A percentile compares a stretch with the other conserved stretches of the same genome.
Conservation (phyloP, 257 asterid genomes). For the Solanum acaule region DNA sequence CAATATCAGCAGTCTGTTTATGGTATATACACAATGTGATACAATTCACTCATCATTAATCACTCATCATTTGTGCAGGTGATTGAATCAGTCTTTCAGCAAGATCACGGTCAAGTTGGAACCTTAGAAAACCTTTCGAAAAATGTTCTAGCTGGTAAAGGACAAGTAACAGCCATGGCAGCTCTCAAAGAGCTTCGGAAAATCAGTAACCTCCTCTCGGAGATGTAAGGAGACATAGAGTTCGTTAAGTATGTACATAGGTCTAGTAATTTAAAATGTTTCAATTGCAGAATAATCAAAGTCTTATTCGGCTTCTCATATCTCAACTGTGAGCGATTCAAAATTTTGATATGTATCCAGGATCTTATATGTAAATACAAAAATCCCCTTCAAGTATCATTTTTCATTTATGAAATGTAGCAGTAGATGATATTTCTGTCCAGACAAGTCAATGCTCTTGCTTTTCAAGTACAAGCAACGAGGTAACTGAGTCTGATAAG, state of each 20-base stretch:
- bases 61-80: constrained; percentile 33
- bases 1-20: not conserved
- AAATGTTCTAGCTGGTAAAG: constrained; percentile 48
- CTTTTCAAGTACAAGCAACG: not conserved
- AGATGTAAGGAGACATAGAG: constrained; percentile 39
- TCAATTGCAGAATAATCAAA: not conserved
- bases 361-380: not conserved
- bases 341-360: not conserved
- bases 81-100: constrained; percentile 69
- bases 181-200: constrained; percentile 87
- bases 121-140: constrained; percentile 25
- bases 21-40: not conserved
- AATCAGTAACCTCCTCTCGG: constrained; percentile 71
- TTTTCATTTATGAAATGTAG: not conserved
- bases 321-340: constrained; percentile 1
- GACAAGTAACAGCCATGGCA: constrained; percentile 49
- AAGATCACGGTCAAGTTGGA: constrained; percentile 37
- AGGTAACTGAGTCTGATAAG: not conserved
- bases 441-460: not conserved
- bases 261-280: not conserved
- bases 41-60: not conserved
- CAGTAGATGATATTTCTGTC: not conserved
- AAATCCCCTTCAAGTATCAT: not conserved
- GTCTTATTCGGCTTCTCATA: not conserved
- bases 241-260: constrained; percentile 18